A percentile compares a stretch with the other conserved stretches of the same genome.
These are phyloP conservation scores for Curvularia eragrostidis DNA, from an alignment of 2,329 filamentous ascomycete species.

Conservation along the genomic window DNA sequence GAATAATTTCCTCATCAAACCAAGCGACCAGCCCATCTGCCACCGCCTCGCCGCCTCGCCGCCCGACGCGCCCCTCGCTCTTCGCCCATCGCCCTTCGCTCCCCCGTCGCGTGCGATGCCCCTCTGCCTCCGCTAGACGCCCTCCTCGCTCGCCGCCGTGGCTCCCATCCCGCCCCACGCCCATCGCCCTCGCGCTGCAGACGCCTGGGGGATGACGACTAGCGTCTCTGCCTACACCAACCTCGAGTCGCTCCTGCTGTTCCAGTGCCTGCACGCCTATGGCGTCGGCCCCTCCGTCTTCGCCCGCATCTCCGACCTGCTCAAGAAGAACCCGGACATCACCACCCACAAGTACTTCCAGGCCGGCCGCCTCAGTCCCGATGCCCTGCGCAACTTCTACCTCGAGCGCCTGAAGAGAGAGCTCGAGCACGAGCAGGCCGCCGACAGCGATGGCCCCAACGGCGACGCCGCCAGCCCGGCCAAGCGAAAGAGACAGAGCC, in stretches of 20 bases:
- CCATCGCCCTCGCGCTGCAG: slow-evolving; percentile 40
- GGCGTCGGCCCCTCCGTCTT: slow-evolving; percentile 72
- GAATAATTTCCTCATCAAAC: slow-evolving; percentile 21
- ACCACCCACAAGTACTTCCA: slow-evolving; percentile 75
- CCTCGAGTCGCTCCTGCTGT: slow-evolving; percentile 85
- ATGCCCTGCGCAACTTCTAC: slow-evolving; percentile 81
- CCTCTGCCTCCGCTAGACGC: slow-evolving; percentile 31
- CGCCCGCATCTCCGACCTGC: slow-evolving; percentile 72
- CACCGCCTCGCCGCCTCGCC: slow-evolving; percentile 9
- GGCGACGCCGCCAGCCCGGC: slow-evolving; percentile 56
- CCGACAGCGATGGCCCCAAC: slow-evolving; percentile 52
- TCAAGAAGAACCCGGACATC: slow-evolving; percentile 77
- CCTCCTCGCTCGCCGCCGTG: slow-evolving; percentile 42
- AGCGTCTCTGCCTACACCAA: slow-evolving; percentile 74
- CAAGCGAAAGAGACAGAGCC: slow-evolving; percentile 74
- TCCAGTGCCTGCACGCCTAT: slow-evolving; percentile 76
- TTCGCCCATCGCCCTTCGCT: slow-evolving; percentile 5
- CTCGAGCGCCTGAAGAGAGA: slow-evolving; percentile 78
- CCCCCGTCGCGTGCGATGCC: slow-evolving; percentile 28
- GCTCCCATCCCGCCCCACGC: slow-evolving; percentile 43
- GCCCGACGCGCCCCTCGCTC: slow-evolving; percentile 22
- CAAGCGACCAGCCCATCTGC: slow-evolving; percentile 27
- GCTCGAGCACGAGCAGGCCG: slow-evolving; percentile 59
- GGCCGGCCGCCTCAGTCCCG: slow-evolving; percentile 73
- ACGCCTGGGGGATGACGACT: slow-evolving; percentile 61